Evolutionary conservation across 176 grass and related monocot genomes (phyloP).

Genomic region (Stipa capillata): DNA sequence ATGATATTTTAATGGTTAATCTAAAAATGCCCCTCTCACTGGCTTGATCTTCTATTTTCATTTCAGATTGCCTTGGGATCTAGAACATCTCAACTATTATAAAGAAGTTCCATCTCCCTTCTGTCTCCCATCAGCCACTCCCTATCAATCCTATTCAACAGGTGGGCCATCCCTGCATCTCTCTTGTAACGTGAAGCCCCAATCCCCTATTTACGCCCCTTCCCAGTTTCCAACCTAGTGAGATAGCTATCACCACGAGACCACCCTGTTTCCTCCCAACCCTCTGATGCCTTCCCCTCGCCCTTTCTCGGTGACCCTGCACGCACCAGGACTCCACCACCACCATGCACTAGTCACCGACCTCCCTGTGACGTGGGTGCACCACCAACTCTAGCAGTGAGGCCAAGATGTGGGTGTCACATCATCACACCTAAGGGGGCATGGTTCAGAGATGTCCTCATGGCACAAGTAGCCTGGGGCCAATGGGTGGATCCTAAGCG

Average conservation of each 20-base stretch:
- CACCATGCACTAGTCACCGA: neutral
- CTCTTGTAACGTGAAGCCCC: neutral
- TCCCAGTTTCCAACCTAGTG: slow-evolving; percentile 7
- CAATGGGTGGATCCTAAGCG: neutral
- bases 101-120: neutral
- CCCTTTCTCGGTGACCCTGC: neutral
- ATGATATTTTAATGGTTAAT: neutral
- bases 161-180: neutral
- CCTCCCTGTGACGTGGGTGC: neutral
- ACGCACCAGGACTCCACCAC: neutral
- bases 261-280: neutral
- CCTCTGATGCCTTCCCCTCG: neutral
- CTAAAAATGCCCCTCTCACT: neutral
- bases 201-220: neutral
- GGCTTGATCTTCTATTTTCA: neutral
- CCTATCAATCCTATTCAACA: neutral
- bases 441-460: neutral
- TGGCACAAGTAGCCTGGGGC: neutral
- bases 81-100: neutral
- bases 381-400: neutral
- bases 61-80: neutral
- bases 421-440: neutral
- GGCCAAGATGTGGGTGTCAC: neutral
- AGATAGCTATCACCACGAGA: neutral
- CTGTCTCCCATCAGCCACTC: neutral